Evolutionary conservation across 768 basidiomycete species (phyloP).

Genomic region (Arthromyces matolae): DNA sequence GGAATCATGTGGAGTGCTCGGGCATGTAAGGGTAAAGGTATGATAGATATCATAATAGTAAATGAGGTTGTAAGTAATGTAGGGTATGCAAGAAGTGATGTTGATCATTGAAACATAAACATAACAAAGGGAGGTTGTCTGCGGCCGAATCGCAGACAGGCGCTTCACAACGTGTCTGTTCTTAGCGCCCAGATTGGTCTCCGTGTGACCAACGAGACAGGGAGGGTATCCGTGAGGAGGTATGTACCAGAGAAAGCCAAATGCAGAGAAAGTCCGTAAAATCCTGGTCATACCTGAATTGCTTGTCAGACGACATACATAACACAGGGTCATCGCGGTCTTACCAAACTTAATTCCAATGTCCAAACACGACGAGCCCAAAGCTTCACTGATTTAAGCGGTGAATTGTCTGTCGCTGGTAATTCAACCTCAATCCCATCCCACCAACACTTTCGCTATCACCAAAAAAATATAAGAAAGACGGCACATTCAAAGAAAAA

Average conservation of each 20-base stretch:
- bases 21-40: conserved; percentile 8
- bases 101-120: conserved; percentile 11
- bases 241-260: conserved; percentile 19
- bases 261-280: conserved; percentile 9
- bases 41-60: conserved; percentile 11
- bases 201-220: conserved; percentile 10
- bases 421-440: conserved; percentile 92
- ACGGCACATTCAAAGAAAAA: neutral
- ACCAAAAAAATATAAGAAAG: conserved; percentile 9
- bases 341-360: conserved; percentile 88
- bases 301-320: neutral
- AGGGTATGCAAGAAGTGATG: conserved; percentile 16
- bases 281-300: conserved; percentile 19
- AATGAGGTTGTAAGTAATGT: conserved; percentile 15
- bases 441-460: conserved; percentile 99
- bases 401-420: conserved; percentile 49
- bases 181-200: conserved; percentile 3
- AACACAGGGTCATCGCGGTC: conserved; percentile 14
- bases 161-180: conserved; percentile 4
- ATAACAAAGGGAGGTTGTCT: conserved; percentile 8
- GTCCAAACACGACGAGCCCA: conserved; percentile 99
- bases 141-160: conserved; percentile 1
- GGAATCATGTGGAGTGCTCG: conserved; percentile 1
- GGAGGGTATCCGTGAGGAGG: conserved; percentile 23
- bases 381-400: conserved; percentile 68